phyloP scores from a whole-genome alignment of 371 early-diverging fungal species.

The Entomophthora muscae region DNA sequence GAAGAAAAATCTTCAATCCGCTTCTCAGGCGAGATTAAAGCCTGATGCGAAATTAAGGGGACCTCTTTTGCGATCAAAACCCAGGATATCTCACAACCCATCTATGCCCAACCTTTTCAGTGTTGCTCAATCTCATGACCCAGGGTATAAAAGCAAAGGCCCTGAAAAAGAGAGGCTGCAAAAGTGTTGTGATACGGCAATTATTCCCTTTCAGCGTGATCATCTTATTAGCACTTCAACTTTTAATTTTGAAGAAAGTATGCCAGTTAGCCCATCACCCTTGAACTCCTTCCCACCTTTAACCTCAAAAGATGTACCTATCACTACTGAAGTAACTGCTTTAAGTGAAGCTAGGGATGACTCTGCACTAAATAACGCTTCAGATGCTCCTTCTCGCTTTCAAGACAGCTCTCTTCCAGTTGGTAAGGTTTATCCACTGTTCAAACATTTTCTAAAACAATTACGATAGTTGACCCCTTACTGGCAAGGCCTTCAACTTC shows the following conservation, averaged over 20 bases:
- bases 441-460: not conserved
- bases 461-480: not conserved
- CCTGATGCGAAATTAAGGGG: too few relatives aligned
- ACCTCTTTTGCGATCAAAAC: not conserved
- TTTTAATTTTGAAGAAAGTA: not conserved
- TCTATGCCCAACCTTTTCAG: constrained; percentile 2
- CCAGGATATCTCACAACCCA: not conserved
- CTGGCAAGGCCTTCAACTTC: not conserved
- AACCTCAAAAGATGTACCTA: too few relatives aligned
- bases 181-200: too few relatives aligned
- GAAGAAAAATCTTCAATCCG: constrained; percentile 3
- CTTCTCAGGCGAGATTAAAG: too few relatives aligned
- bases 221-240: not conserved
- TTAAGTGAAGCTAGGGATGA: too few relatives aligned
- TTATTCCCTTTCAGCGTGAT: too few relatives aligned
- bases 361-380: too few relatives aligned
- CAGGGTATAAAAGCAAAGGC: not conserved
- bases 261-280: not conserved
- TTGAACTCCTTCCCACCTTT: not conserved
- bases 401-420: too few relatives aligned
- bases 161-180: too few relatives aligned
- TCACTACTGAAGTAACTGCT: too few relatives aligned
- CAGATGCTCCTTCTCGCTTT: too few relatives aligned
- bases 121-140: not conserved
- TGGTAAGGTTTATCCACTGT: too few relatives aligned